Evolutionary conservation across 1,139 yeast genomes (phyloP), one percentile per base, ranked within the genome.

Genomic region (Saccharomyces pastorianus): DNA sequence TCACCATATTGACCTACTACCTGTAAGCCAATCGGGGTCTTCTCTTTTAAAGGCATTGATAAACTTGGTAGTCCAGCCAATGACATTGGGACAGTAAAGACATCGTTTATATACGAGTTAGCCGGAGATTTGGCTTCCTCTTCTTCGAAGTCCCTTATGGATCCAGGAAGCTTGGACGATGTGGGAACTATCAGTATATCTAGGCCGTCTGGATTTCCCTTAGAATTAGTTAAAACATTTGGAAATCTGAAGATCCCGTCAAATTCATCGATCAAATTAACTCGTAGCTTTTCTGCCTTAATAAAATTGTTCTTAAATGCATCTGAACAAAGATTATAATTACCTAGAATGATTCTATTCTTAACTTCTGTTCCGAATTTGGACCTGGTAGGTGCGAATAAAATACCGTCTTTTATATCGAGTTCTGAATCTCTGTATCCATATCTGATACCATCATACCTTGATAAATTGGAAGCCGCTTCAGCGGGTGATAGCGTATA

Each of bases 401-500:
- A 61, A 27, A 66, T 69, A 17, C 72, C 75, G 28, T 71, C 70
- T 23, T 74, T 74, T 38, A 71, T 72, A 20, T 68, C 68, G 1
- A 64, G 64, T 2, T 57, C 48, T 1, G 51, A 58, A 1, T 81
- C 77, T 47, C 84, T 71, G 29, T 69, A 71, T 0, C 98, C 98
- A 64, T 86, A 95, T 52, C 97, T 75, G 26, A 91, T 74, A 1
- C 99, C 99, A 70, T 93, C 99, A 64, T 80, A 95, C 41, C 97
- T 76, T 1, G 96, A 81, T 50, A 95, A 76, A 66, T 95, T 93
- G 0, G 99, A 91, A 0, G 96, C 84, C 0, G 97, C 98, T 66
- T 95, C 99, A 0, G 97, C 88, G 0, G 97, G 88, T 1, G 95
- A 90, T 41, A 95, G 64, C 0, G 96, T 85, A 65, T 88, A 91